Evolutionary conservation across 805 yeast genomes (phyloP), one percentile per base, ranked within the genome.

Genomic region (Saturnispora sanitii): DNA sequence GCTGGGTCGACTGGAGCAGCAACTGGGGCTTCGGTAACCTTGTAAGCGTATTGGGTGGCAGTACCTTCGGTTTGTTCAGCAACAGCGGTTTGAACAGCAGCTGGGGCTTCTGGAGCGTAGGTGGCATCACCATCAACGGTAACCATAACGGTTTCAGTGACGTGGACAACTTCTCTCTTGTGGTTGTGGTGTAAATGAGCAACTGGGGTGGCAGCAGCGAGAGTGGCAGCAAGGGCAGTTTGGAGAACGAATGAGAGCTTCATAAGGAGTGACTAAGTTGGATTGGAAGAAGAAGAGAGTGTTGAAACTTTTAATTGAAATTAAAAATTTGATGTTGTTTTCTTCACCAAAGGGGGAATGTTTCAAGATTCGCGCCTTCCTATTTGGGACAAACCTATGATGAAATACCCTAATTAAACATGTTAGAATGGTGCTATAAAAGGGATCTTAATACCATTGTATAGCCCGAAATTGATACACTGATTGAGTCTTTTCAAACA

Each of bases 161-260:
- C 66, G 47, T 68, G 72, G 44, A 64, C 67, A 42, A 67, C 74
- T 41, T 65, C 66, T 52, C 66, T 77, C 66, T 78, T 76, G 57
- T 75, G 76, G 48, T 61, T 60, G 55, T 71, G 72, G 62, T 81
- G 86, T 49, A 67, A 72, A 51, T 74, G 81, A 43, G 66, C 69
- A 41, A 73, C 64, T 44, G 86, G 85, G 41, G 72, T 75, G 46
- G 84, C 81, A 31, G 70, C 45, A 38, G 71, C 68, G 39, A 73
- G 58, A 51, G 72, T 71, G 45, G 70, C 60, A 41, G 42, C 22
- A n/a, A 34, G 39, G 3, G 42, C 18, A 2, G 48, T 44, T 65
- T 65, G 67, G 53, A 74, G 54, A 55, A 77, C 48, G 42, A 43
- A 45, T 28, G 49, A 52, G 44, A 59, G 51, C 44, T 53, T 52